A percentile compares a stretch with the other conserved stretches of the same genome.
Conservation (phyloP, 2,329 filamentous ascomycete genomes). For the Cercospora zeae-maydis region DNA sequence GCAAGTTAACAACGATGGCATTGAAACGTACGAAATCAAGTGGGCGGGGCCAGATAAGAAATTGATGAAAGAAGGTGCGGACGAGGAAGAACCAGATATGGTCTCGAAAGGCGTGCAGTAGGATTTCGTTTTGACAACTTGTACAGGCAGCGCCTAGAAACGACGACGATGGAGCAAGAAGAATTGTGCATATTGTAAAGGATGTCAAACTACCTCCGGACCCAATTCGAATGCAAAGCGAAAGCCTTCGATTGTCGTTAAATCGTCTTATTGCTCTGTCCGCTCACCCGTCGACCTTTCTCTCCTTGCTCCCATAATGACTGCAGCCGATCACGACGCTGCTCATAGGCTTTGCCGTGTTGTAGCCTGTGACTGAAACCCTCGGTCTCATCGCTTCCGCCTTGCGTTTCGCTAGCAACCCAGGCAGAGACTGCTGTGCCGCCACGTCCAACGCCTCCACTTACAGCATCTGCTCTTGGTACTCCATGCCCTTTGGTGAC, state of each 20-base stretch:
- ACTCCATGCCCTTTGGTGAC: neutral
- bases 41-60: conserved; percentile 41
- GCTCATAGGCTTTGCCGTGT: neutral
- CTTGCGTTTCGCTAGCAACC: neutral
- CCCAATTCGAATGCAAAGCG: neutral
- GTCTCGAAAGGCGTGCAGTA: conserved; percentile 8
- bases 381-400: neutral
- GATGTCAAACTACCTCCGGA: neutral
- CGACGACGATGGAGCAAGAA: neutral
- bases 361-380: neutral
- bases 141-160: neutral
- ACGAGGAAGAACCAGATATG: conserved; percentile 4
- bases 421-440: neutral
- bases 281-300: neutral
- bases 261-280: neutral
- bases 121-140: neutral
- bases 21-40: conserved; percentile 41
- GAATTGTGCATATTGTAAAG: neutral
- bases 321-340: neutral
- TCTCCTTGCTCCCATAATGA: neutral
- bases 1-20: conserved; percentile 40
- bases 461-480: neutral
- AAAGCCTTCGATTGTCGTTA: neutral
- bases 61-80: conserved; percentile 17
- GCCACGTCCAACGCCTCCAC: neutral